A percentile compares a stretch with the other conserved stretches of the same genome.
Evolutionary conservation across 768 basidiomycete genomes (phyloP).

Genomic region (Candolleomyces eurysporus): DNA sequence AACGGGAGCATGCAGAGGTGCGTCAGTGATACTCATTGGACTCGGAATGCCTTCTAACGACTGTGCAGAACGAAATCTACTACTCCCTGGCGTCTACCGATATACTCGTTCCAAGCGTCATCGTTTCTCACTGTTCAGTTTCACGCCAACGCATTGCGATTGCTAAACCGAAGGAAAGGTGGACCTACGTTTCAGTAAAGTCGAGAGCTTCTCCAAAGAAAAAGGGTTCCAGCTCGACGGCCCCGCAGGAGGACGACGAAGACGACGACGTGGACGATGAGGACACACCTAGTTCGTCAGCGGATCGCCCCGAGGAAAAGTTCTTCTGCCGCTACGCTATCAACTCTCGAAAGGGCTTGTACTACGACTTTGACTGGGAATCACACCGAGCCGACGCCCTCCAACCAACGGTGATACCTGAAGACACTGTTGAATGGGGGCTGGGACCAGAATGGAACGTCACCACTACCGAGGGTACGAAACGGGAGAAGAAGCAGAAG

Average conservation of each 20-base stretch:
- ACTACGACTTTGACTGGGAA: slow-evolving; percentile 62
- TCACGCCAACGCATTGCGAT: slow-evolving; percentile 23
- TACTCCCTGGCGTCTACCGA: slow-evolving; percentile 53
- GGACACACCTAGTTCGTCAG: not conserved
- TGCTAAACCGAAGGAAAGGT: slow-evolving; percentile 6
- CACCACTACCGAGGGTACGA: slow-evolving; percentile 15
- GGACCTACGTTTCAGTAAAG: slow-evolving; percentile 1
- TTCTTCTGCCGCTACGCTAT: slow-evolving; percentile 63
- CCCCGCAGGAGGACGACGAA: slow-evolving; percentile 9
- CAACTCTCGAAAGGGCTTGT: slow-evolving; percentile 57
- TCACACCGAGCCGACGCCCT: slow-evolving; percentile 42
- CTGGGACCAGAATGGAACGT: slow-evolving; percentile 51
- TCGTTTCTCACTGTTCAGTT: slow-evolving; percentile 53
- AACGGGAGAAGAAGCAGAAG: slow-evolving; percentile 5
- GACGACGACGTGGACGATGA: slow-evolving; percentile 20
- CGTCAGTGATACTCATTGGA: slow-evolving; percentile 13
- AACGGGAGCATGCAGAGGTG: slow-evolving; percentile 61
- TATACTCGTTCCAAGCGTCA: slow-evolving; percentile 47
- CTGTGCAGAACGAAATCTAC: slow-evolving; percentile 72
- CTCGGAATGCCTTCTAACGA: not conserved
- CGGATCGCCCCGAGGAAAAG: slow-evolving; percentile 18
- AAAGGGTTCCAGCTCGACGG: slow-evolving; percentile 15
- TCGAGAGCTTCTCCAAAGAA: slow-evolving; percentile 11
- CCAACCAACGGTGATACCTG: slow-evolving; percentile 21
- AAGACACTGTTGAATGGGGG: slow-evolving; percentile 31